Percentiles rank a stretch among this genome's conserved stretches.
phyloP scores from a whole-genome alignment of 352 stramenopile genomes.

The Phytophthora meadii region DNA sequence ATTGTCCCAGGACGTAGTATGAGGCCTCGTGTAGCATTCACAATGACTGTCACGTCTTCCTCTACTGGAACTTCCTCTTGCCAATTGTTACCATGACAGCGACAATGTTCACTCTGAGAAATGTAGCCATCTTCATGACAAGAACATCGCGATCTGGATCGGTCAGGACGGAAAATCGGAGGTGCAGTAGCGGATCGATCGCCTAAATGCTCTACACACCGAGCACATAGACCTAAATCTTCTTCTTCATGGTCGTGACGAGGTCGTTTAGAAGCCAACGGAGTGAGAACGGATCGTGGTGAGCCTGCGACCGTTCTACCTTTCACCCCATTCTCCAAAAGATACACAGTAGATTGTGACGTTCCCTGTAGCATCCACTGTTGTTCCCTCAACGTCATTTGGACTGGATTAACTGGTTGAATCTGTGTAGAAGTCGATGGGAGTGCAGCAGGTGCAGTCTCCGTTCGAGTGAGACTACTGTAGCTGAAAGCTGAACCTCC shows the following conservation, averaged over 20 bases:
- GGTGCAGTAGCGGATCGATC: slow-evolving; percentile 13
- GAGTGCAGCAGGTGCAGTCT: slow-evolving; percentile 12
- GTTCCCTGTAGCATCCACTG: slow-evolving; percentile 17
- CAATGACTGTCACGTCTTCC: slow-evolving; percentile 55
- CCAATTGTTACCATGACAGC: slow-evolving; percentile 22
- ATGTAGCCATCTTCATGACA: slow-evolving; percentile 1
- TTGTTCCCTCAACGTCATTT: neutral
- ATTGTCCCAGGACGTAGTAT: slow-evolving; percentile 38
- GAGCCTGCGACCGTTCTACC: slow-evolving; percentile 27
- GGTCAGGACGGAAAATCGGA: slow-evolving; percentile 23
- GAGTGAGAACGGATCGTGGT: slow-evolving; percentile 17
- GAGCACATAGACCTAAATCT: slow-evolving; percentile 17
- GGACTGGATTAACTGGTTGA: neutral
- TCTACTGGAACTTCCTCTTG: slow-evolving; percentile 17
- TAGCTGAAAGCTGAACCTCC: slow-evolving; percentile 19
- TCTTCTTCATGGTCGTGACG: slow-evolving; percentile 22
- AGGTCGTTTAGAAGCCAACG: slow-evolving; percentile 12
- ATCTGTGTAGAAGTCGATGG: neutral
- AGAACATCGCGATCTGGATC: slow-evolving; percentile 10
- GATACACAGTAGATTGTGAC: slow-evolving; percentile 8
- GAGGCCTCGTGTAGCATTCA: slow-evolving; percentile 57
- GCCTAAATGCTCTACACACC: slow-evolving; percentile 28
- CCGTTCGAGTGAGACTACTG: slow-evolving; percentile 17
- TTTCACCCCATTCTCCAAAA: slow-evolving; percentile 30
- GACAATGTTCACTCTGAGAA: neutral